Evolutionary conservation across 1,284 basidiomycete genomes (phyloP), one percentile per base, ranked within the genome.

Genomic region (Cutaneotrichosporon cavernicola): DNA sequence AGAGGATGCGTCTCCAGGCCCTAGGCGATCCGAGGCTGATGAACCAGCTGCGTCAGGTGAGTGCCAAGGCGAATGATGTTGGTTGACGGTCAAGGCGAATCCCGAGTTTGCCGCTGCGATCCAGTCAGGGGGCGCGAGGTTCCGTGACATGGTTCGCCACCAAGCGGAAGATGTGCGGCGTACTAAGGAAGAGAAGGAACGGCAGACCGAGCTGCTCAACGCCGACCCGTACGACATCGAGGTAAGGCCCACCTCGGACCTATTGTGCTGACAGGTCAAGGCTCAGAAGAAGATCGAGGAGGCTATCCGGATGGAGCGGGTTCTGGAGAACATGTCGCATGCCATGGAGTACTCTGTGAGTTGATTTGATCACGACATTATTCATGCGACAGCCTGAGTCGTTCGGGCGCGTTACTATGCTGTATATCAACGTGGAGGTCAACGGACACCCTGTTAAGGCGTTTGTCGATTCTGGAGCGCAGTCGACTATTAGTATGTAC

Each of bases 381-480:
- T 2, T 34, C 4, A 22, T 13, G 3, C 22, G 5, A n/a, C 21
- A 89, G 46, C 96, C 96, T 0, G 95, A 98, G 80, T 87, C 87
- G 56, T 99, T 99, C 80, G 97, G 93, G 18, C 86, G 89, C 64
- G 97, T 99, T 13, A 90, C 88, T 2, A 99, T 99, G 97, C 89
- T 99, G 58, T 99, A 81, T 63, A 79, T 84, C 69, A 72, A 83
- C 58, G 89, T 96, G 0, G 94, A 97, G 74, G 93, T 99, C 4
- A 99, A 99, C 73, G 90, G 90, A 0, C 85, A 86, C 60, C 88
- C 89, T 1, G 88, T 98, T 43, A 97, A 95, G 77, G 97, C 97
- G 0, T 99, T 99, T 74, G 97, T 99, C 30, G 96, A 99, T 76
- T 96, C 92, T 69, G 96, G 96, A 31, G 96, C 97, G 4, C 97